These are phyloP conservation scores for Halophytophthora batemanensis DNA, from an alignment of 352 stramenopile genomes.

Conservation along the genomic window DNA sequence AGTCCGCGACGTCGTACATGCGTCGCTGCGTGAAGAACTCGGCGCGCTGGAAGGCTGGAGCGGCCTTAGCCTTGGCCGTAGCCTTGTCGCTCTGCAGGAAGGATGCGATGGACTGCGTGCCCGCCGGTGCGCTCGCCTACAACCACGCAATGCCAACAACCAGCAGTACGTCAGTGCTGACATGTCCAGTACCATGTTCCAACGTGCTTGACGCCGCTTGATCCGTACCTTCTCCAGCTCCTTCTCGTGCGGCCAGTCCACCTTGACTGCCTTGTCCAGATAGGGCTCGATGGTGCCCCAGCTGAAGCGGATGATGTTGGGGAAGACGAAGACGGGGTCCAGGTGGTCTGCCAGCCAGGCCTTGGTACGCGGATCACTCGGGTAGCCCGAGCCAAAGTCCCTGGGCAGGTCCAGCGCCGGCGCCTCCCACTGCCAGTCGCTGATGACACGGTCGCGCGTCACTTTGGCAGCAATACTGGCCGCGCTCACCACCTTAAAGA, in stretches of 20 bases:
- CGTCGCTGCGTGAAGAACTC: slow-evolving; percentile 54
- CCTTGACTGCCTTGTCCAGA: slow-evolving; percentile 45
- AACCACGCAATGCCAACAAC: slow-evolving; percentile 1
- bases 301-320: slow-evolving; percentile 91
- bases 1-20: slow-evolving; percentile 67
- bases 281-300: slow-evolving; percentile 85
- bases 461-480: slow-evolving; percentile 94
- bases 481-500: slow-evolving; percentile 93
- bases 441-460: slow-evolving; percentile 86
- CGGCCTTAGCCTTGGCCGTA: slow-evolving; percentile 24
- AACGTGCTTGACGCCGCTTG: neutral
- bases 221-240: slow-evolving; percentile 51
- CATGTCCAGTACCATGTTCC: neutral
- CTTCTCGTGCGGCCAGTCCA: slow-evolving; percentile 70
- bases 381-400: slow-evolving; percentile 90
- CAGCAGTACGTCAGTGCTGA: neutral
- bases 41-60: slow-evolving; percentile 20
- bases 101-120: slow-evolving; percentile 78
- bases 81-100: slow-evolving; percentile 49
- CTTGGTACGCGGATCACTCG: slow-evolving; percentile 89
- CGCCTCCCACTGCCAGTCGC: slow-evolving; percentile 89
- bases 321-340: slow-evolving; percentile 89
- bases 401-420: slow-evolving; percentile 51
- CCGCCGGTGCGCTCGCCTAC: slow-evolving; percentile 50
- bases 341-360: slow-evolving; percentile 84